Evolutionary conservation across 768 basidiomycete genomes (phyloP), one percentile per base, ranked within the genome.

Genomic region (Phylloporus sp.): DNA sequence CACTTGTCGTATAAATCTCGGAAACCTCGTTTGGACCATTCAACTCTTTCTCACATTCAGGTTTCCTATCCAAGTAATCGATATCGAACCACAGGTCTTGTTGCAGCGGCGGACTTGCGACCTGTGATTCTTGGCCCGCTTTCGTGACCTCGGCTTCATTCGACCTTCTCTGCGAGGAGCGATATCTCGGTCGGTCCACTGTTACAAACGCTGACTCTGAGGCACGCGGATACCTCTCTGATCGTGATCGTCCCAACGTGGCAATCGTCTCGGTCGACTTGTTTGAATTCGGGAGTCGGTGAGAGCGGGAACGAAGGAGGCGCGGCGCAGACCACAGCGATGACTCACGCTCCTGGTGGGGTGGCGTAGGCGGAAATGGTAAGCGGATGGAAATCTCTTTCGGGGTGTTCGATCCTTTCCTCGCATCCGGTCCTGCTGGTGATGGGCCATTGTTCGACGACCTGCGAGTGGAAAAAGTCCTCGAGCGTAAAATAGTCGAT

Each of bases 231-330:
- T 62, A 52, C 36, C 43, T 62, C 29, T 60, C 65, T 20, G 65
- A 67, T 18, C 53, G 58, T n/a, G 65, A 64, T n/a, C 65, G 58
- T 32, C 49, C 57, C 32, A 65, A 45, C 7, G 43, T 13, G 6
- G 24, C n/a, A 4, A 50, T 51, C 34, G 34, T 35, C 45, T 44
- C 45, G 3, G 34, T 16, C 8, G 27, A 10, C 23, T 36, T 22
- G 18, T 12, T 29, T 20, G 52, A 16, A 27, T 34, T 46, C 29
- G 20, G 22, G 18, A 56, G 47, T 35, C 59, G 53, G 28, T 65
- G 68, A 4, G 66, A 65, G 16, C 58, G 57, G 13, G 66, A 63
- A 34, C 68, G 66, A 29, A 64, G 61, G 42, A 66, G 56, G 28
- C 55, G 63, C 9, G 56, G 52, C 16, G 53, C 47, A 27, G 57